Percentiles rank a stretch among this genome's conserved stretches.
Conservation (phyloP, 441 rosid genomes). For the Brassica balearica region DNA sequence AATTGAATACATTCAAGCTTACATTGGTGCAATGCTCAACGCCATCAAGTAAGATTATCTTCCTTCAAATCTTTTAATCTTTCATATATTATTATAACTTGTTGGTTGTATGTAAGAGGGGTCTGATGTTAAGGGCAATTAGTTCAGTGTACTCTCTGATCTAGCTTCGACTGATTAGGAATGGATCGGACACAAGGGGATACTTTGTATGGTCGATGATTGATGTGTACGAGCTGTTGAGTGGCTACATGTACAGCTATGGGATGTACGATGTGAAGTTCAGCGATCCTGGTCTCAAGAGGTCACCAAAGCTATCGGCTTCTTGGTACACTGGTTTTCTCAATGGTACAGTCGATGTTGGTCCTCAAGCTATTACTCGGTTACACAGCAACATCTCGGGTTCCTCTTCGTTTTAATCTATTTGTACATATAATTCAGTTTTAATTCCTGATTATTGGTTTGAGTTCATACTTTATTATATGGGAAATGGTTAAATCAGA, state of each 20-base stretch:
- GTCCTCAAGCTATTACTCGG: constrained; percentile 14
- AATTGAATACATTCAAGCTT: constrained; percentile 53
- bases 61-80: neutral
- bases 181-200: constrained; percentile 69
- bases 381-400: neutral
- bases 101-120: too few species aligned
- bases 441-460: neutral
- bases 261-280: constrained; percentile 66
- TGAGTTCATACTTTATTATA: neutral
- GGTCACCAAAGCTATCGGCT: constrained; percentile 70
- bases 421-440: neutral
- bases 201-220: constrained; percentile 75
- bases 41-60: constrained; percentile 53
- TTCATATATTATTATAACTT: too few species aligned
- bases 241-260: constrained; percentile 47
- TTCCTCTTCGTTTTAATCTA: constrained; percentile 20
- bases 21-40: constrained; percentile 64
- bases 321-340: constrained; percentile 66
- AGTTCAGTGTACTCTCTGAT: neutral
- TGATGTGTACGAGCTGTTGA: constrained; percentile 61
- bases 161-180: constrained; percentile 45
- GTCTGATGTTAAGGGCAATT: neutral
- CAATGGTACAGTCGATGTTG: constrained; percentile 48
- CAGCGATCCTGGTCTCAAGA: constrained; percentile 53
- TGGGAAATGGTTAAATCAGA: neutral